Base-by-base conservation (phyloP, 2,329 filamentous ascomycete genomes). In the Trichoderma brevicompactum region DNA sequence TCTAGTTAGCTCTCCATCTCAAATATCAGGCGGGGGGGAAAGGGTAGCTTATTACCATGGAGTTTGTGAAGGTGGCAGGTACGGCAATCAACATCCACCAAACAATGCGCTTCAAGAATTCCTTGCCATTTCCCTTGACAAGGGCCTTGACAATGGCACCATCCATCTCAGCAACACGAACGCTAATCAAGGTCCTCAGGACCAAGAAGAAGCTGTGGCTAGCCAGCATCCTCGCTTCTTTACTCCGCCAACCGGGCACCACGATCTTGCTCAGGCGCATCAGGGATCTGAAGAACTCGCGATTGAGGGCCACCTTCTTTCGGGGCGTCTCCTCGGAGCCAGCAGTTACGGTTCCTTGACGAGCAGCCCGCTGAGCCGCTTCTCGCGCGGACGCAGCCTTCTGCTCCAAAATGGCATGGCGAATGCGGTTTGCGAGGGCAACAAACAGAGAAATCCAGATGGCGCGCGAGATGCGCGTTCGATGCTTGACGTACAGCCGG, bases 41-140 rank as follows among this genome's bases (percentile, higher is more conserved):
- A 9, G 5, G 50, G 52, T 8, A 13, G 19, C 1, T 40, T 76
- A 86, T 77, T 78, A 95, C 92, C 95, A 99, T 99, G 0, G 94
- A 97, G 78, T 99, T 99, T 46, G 95, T 99, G 76, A 98, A 97
- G 0, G 95, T 98, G 1, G 95, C 95, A 9, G 95, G 95, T 15
- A 99, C 85, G 32, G 95, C 94, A 70, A 99, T 95, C 64, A 94
- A 77, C 95, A 99, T 99, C 95, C 95, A 99, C 93, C 94, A 97
- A 6, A 96, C 86, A 71, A 99, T 88, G 0, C 92, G 89, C 71
- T 89, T 88, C 72, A 98, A 75, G 70, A 99, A 99, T 70, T 96
- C 93, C 77, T 88, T 92, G 15, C 94, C 95, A 70, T 90, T 95
- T 2, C 95, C 95, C 77, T 93, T 89, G 52, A 99, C 94, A 64